Base-by-base conservation (phyloP, 257 asterid genomes). In the Ilex asprella region DNA sequence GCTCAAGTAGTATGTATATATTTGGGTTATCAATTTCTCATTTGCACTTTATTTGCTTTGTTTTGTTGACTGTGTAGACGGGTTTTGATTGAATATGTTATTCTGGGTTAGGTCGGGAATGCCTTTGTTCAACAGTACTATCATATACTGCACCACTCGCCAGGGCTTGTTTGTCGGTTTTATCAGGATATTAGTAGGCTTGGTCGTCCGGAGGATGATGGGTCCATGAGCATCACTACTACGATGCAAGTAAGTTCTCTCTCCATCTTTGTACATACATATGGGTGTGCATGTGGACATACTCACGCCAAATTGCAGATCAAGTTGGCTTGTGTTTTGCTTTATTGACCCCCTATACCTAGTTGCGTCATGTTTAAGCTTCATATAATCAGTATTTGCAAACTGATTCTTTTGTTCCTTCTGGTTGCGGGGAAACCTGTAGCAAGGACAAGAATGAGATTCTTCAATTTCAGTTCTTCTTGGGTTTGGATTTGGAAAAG, bases 51-150 rank as follows among this genome's bases (percentile, higher is more conserved):
- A 12, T 46, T 11, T 46, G 3, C 10, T 14, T 46, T 46, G 11
- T 46, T 46, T 14, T 46, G 11, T 46, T 46, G 3, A 10, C 3
- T 10, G 12, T 46, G 13, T 46, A 14, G 12, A 46, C 3, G 10
- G n/a, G 13, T 46, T 10, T 46, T 10, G 13, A 46, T 46, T 10
- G 52, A 46, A 10, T 46, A 2, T 46, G 52, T 46, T 7, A 3
- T 46, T 46, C 4, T 1, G 13, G n/a, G n/a, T 10, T 69, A 92
- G 99, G 96, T 92, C 30, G 99, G 95, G 30, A 82, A 92, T 55
- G 97, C 94, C 2, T 92, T 92, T 52, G 97, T 80, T 67, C 84
- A 84, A 75, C 97, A 92, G 81, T 92, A 92, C 65, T 92, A 92
- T 71, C 87, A 82, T 55, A 80, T 89, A 70, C 85, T 92, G 80